phyloP scores from a whole-genome alignment of 2,329 filamentous ascomycete genomes.

The Sporothrix curviconia region DNA sequence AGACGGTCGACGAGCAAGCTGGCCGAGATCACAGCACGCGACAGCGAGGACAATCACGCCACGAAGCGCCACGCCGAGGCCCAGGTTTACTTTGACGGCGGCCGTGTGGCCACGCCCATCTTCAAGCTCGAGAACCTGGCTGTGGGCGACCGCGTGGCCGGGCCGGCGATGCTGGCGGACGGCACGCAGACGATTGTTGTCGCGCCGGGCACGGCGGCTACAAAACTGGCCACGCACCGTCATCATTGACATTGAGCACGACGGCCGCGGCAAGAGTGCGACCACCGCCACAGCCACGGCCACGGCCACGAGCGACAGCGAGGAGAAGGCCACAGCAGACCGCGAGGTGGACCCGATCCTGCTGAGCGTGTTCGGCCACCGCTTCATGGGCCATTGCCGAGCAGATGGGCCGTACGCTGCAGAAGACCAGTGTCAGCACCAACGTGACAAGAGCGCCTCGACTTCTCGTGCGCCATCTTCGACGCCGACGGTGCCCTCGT shows the following conservation, averaged over 20 bases:
- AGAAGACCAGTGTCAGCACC: conserved; percentile 15
- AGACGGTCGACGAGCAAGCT: conserved; percentile 82
- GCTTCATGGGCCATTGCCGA: conserved; percentile 17
- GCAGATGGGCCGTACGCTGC: conserved; percentile 15
- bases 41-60: conserved; percentile 39
- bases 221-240: conserved; percentile 82
- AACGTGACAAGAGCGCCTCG: conserved; percentile 16
- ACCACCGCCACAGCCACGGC: no score
- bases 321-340: conserved; percentile 79
- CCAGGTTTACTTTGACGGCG: conserved; percentile 78
- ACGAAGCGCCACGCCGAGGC: conserved; percentile 57
- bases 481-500: conserved; percentile 70
- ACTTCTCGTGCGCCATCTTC: conserved; percentile 67
- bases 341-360: conserved; percentile 66
- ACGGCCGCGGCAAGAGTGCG: conserved; percentile 22
- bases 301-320: conserved; percentile 58
- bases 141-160: conserved; percentile 65
- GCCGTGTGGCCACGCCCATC: conserved; percentile 68
- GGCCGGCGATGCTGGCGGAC: conserved; percentile 81
- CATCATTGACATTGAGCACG: conserved; percentile 70
- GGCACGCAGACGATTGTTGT: conserved; percentile 89
- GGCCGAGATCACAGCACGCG: conserved; percentile 56
- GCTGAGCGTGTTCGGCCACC: conserved; percentile 15
- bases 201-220: conserved; percentile 67
- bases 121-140: conserved; percentile 72